phyloP scores from a whole-genome alignment of 2,329 filamentous ascomycete genomes.

The Thielaviopsis punctulata region DNA sequence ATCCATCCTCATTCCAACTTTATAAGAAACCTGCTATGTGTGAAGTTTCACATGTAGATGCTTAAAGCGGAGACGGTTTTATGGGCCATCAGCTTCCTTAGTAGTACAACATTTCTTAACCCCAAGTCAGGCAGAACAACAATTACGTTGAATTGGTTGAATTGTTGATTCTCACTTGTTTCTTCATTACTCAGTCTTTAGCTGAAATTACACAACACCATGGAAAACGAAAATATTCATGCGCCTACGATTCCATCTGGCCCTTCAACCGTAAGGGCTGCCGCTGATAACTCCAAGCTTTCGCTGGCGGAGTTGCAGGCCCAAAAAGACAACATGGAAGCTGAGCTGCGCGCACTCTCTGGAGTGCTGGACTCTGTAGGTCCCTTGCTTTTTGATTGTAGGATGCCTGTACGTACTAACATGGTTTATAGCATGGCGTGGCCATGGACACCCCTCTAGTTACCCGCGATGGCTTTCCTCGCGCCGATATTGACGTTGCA shows the following conservation, averaged over 20 bases:
- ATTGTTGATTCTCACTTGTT: no score
- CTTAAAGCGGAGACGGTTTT: no score
- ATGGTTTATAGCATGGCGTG: conserved; percentile 59
- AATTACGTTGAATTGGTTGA: no score
- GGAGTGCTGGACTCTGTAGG: conserved; percentile 75
- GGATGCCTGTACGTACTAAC: conserved; percentile 14
- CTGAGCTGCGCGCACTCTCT: conserved; percentile 69
- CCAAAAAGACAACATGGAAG: conserved; percentile 72
- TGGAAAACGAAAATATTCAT: conserved; percentile 40
- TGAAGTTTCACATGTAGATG: no score
- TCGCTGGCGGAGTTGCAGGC: conserved; percentile 65
- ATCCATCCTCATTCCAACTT: no score
- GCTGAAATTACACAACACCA: no score
- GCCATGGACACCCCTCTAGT: conserved; percentile 80
- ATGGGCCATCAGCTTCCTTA: no score
- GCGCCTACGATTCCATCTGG: conserved; percentile 52
- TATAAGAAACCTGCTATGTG: no score
- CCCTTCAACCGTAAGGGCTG: conserved; percentile 43
- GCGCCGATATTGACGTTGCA: conserved; percentile 84
- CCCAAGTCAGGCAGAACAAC: no score
- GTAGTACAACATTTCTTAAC: no score
- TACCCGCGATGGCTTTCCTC: conserved; percentile 79
- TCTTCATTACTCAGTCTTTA: no score
- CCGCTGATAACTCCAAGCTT: conserved; percentile 43
- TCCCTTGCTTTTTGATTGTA: conserved; percentile 11